phyloP scores from a whole-genome alignment of 1,284 basidiomycete genomes.

The Trichosporon coremiiforme region DNA sequence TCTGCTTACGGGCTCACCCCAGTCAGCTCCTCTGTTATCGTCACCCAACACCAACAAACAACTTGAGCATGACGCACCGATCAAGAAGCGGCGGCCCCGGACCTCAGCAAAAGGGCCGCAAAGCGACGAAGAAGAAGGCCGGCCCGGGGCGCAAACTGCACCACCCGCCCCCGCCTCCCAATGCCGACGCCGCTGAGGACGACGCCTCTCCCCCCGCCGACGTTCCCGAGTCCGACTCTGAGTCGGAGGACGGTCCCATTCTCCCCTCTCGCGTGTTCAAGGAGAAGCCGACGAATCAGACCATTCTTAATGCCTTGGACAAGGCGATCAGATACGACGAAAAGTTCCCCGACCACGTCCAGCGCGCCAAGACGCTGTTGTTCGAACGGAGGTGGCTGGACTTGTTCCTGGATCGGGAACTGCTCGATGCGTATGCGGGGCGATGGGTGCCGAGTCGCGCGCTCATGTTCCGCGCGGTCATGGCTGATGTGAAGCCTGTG shows the following conservation, averaged over 20 bases:
- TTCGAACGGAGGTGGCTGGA: conserved; percentile 55
- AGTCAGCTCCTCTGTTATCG: too few species aligned
- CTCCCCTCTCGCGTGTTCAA: conserved; percentile 30
- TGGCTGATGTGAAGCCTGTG: conserved; percentile 51
- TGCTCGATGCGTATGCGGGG: conserved; percentile 55
- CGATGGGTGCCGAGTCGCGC: conserved; percentile 58
- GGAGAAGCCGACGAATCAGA: conserved; percentile 38
- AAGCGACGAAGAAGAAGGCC: conserved; percentile 15
- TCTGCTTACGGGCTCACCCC: too few species aligned
- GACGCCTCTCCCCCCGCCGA: conserved; percentile 15
- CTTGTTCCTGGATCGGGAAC: conserved; percentile 44
- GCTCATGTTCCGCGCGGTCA: conserved; percentile 54
- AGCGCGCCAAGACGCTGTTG: conserved; percentile 51
- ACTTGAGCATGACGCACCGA: conserved; percentile 43
- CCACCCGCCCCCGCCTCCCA: conserved; percentile 35
- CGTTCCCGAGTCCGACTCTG: not conserved
- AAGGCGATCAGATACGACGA: conserved; percentile 31
- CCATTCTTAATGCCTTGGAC: conserved; percentile 45
- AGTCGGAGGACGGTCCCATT: not conserved
- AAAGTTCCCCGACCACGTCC: conserved; percentile 41
- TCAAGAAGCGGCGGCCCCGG: conserved; percentile 44
- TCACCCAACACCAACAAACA: not conserved
- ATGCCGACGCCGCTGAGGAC: not conserved
- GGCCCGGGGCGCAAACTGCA: conserved; percentile 33
- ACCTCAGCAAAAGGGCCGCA: conserved; percentile 2